Base-by-base conservation (phyloP, 306 rosid species). In the Vigna radiata region DNA sequence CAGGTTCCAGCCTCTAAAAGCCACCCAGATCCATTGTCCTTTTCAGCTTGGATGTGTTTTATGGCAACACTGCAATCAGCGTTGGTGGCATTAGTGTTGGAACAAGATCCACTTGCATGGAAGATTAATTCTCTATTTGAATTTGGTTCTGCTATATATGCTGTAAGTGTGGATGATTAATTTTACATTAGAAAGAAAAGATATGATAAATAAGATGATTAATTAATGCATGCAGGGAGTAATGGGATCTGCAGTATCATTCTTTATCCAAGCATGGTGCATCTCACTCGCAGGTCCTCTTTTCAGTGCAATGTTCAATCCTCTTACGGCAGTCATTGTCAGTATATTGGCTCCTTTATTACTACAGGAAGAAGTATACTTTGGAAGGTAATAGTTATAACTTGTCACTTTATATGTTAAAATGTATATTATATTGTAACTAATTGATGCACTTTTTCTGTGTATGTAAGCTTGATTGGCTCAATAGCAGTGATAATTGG, bases 21-120 rank as follows among this genome's bases (percentile, higher is more conserved):
- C 73, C 86, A 83, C 77, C 87, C 93, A 0, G 79, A 88, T 72
- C 86, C 72, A 55, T 49, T 87, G 55, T 81, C 90, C 2, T 52
- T 85, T 7, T 83, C 92, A 27, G 86, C 89, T 0, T 88, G 96
- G 96, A 82, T 85, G 88, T 90, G 96, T 78, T 83, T 86, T 13
- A 29, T 87, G 53, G 50, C 80, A 17, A 70, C 88, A 9, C 21
- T 90, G 1, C 93, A 86, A 73, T 83, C 90, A 36, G 31, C 84
- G 14, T 23, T 5, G 1, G 61, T 82, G 4, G 14, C 90, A 62
- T 6, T 85, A 17, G 21, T 78, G 5, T 13, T 82, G 5, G 89
- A 90, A 74, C 68, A 10, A 77, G 70, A 83, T 47, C 54, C 36
- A 0, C 18, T 82, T 37, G 81, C 78, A 4, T 90, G 93, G 96